Evolutionary conservation across 2,329 filamentous ascomycete species (phyloP), one percentile per base, ranked within the genome.

Genomic region (Paracamarosporium sp.): DNA sequence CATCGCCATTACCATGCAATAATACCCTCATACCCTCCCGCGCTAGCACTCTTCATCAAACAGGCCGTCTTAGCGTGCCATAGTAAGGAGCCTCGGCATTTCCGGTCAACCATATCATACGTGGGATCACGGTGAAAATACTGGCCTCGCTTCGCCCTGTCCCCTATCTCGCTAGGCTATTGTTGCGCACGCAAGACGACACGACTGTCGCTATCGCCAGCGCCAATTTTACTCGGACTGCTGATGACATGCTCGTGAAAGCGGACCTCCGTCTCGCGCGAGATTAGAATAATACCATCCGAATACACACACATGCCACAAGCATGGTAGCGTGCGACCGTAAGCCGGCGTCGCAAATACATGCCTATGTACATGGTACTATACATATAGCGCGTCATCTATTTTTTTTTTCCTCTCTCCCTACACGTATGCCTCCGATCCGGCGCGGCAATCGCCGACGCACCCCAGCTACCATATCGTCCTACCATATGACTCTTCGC

Each of bases 1-100:
- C n/a, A n/a, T n/a, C n/a, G n/a, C n/a, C n/a, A 48, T 48, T 59
- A 56, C 52, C 55, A 61, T 52, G 53, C 50, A 50, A 56, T 56
- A 53, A 58, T 56, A 51, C 15, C 45, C 22, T 35, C 12, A 11
- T 56, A 51, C 15, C 45, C 22, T 35, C 12, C 9, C 25, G 45
- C 45, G 45, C 45, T 35, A 53, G 30, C 40, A 45, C 46, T 38
- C 51, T 45, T 13, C 43, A 4, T 25, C 45, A 38, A 31, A 22
- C 50, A 47, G 28, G 28, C 35, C 33, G 12, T 28, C 56, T 59
- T 63, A 56, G 59, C 56, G 58, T 56, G 40, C 53, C 50, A 25
- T 45, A 22, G 40, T 40, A 54, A 47, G 46, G 57, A 24, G 46
- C 30, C 33, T 50, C 47, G 47, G 47, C 47, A 24, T 24, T 30